Evolutionary conservation across 2,329 filamentous ascomycete species (phyloP).

Genomic region (Paecilomyces niveus): DNA sequence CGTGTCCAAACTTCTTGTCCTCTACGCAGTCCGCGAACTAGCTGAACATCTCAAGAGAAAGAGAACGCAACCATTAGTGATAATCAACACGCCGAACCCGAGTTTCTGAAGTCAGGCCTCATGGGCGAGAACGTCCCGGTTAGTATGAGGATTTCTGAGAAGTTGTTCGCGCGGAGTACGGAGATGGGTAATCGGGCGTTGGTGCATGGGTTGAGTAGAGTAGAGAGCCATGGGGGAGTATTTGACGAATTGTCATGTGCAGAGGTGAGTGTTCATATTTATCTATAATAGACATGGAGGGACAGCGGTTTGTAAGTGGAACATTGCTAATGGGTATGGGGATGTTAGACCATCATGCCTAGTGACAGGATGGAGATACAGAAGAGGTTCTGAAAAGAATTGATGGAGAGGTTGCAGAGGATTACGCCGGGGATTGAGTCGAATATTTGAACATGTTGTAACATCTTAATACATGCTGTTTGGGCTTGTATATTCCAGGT

Average conservation of each 20-base stretch:
- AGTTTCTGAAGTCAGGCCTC: constrained; percentile 35
- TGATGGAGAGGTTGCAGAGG: constrained; percentile 8
- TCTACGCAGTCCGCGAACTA: constrained; percentile 12
- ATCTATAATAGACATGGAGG: too few species aligned
- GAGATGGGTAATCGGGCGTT: constrained; percentile 13
- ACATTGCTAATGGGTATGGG: too few species aligned
- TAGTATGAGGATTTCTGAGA: constrained; percentile 3
- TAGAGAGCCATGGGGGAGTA: constrained; percentile 12
- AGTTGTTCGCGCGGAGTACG: constrained; percentile 10
- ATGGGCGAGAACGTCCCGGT: constrained; percentile 5
- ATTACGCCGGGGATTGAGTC: constrained; percentile 6
- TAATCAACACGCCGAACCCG: constrained; percentile 37
- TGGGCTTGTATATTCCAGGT: too few species aligned
- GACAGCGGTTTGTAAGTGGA: too few species aligned
- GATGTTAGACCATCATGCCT: constrained; percentile 5
- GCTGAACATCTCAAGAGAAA: neutral
- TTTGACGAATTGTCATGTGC: constrained; percentile 12
- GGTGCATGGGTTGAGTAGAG: constrained; percentile 11
- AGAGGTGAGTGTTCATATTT: constrained; percentile 6
- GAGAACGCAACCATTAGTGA: constrained; percentile 8
- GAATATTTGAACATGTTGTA: neutral
- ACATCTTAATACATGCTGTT: neutral
- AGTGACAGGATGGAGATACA: constrained; percentile 5
- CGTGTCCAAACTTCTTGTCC: constrained; percentile 12
- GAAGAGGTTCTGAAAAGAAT: constrained; percentile 9